Conservation (phyloP, 148 eudicot species). For the Vaccinium darrowii region DNA sequence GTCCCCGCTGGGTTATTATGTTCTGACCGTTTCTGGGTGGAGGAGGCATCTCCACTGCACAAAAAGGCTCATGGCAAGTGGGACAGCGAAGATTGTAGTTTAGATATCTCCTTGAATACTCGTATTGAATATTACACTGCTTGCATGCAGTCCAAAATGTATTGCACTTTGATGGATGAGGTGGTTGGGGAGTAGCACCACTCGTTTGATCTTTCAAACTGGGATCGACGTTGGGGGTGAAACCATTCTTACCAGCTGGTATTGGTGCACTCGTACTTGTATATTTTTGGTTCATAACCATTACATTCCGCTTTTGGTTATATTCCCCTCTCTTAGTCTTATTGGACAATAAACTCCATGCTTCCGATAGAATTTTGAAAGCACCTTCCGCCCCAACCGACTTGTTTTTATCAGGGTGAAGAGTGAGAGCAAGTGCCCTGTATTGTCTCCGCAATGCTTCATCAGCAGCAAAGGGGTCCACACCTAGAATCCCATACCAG, state of each 20-base stretch:
- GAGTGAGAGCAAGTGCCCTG: slow-evolving; percentile 53
- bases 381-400: slow-evolving; percentile 79
- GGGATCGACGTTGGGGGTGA: slow-evolving; percentile 23
- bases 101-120: slow-evolving; percentile 46
- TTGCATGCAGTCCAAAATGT: slow-evolving; percentile 79
- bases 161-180: slow-evolving; percentile 22
- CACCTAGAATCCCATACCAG: slow-evolving; percentile 65
- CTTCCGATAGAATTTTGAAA: slow-evolving; percentile 57
- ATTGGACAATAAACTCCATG: slow-evolving; percentile 62
- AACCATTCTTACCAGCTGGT: slow-evolving; percentile 28
- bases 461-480: slow-evolving; percentile 50
- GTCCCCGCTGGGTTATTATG: slow-evolving; percentile 11
- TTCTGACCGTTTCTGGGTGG: slow-evolving; percentile 31
- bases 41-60: slow-evolving; percentile 46
- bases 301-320: slow-evolving; percentile 36
- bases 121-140: slow-evolving; percentile 55
- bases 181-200: slow-evolving; percentile 29
- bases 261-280: slow-evolving; percentile 22
- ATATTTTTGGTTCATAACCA: slow-evolving; percentile 25
- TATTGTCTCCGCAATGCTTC: slow-evolving; percentile 51
- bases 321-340: slow-evolving; percentile 43
- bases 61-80: slow-evolving; percentile 49
- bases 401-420: slow-evolving; percentile 76
- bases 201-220: slow-evolving; percentile 25
- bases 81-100: slow-evolving; percentile 60